Evolutionary conservation across 2,329 filamentous ascomycete species (phyloP).

Genomic region (Capronia coronata): DNA sequence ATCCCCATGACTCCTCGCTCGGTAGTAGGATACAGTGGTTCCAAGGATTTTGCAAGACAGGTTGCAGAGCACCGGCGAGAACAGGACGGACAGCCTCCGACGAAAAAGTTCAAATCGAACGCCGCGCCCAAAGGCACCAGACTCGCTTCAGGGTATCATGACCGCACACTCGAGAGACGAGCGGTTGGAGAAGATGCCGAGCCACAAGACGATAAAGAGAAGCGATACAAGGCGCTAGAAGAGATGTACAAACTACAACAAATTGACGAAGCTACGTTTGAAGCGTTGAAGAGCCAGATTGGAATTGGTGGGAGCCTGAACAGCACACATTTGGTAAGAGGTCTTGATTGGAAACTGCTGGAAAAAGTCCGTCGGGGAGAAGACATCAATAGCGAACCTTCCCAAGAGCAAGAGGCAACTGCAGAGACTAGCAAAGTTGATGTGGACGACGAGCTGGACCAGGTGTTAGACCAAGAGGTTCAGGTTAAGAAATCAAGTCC

Average conservation of each 20-base stretch:
- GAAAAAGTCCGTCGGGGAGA: conserved; percentile 41
- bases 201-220: conserved; percentile 49
- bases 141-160: conserved; percentile 72
- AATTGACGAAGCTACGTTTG: conserved; percentile 73
- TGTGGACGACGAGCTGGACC: conserved; percentile 57
- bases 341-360: conserved; percentile 73
- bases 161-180: conserved; percentile 64
- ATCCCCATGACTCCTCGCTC: conserved; percentile 88
- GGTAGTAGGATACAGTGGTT: conserved; percentile 42
- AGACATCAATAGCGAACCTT: conserved; percentile 45
- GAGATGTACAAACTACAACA: conserved; percentile 75
- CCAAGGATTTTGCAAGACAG: conserved; percentile 75
- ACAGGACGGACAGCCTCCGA: conserved; percentile 45
- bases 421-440: conserved; percentile 34
- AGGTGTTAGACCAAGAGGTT: conserved; percentile 36
- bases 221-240: conserved; percentile 70
- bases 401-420: conserved; percentile 33
- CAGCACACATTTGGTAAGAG: conserved; percentile 84
- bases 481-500: conserved; percentile 14
- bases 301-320: conserved; percentile 68
- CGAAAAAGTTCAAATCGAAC: conserved; percentile 68
- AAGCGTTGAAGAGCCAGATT: conserved; percentile 67
- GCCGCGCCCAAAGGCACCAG: conserved; percentile 76
- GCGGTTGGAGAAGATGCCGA: conserved; percentile 48
- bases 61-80: conserved; percentile 65